A percentile compares a stretch with the other conserved stretches of the same genome.
phyloP scores from a whole-genome alignment of 176 grass and related monocot genomes.

The Musa troglodytarum region DNA sequence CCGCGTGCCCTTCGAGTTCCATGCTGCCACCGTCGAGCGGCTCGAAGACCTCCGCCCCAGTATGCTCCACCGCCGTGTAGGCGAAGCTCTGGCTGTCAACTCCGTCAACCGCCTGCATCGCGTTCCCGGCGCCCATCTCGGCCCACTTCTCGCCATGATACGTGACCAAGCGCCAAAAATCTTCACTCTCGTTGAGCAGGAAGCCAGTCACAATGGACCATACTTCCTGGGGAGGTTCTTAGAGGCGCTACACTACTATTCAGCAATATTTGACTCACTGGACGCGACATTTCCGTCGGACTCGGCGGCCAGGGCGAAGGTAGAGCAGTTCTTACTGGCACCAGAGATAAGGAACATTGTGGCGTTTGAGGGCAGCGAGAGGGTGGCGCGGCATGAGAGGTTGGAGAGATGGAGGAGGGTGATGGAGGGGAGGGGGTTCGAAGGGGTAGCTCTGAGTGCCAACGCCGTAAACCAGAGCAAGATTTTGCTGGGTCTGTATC shows the following conservation, averaged over 20 bases:
- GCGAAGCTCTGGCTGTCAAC: constrained; percentile 51
- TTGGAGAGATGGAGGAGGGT: constrained; percentile 26
- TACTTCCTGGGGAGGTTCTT: constrained; percentile 36
- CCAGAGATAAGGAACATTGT: constrained; percentile 39
- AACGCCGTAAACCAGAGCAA: constrained; percentile 40
- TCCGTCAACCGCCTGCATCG: constrained; percentile 37
- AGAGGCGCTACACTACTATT: constrained; percentile 50
- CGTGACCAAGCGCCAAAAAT: constrained; percentile 29
- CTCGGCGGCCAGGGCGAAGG: constrained; percentile 27
- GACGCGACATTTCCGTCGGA: constrained; percentile 18
- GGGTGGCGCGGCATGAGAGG: constrained; percentile 36
- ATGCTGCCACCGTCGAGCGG: constrained; percentile 16
- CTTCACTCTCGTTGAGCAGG: constrained; percentile 36
- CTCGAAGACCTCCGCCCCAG: constrained; percentile 34
- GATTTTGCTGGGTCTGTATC: constrained; percentile 33
- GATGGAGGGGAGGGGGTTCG: constrained; percentile 36
- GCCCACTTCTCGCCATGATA: constrained; percentile 22
- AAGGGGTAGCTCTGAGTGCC: constrained; percentile 35
- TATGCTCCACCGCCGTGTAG: constrained; percentile 35
- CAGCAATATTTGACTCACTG: constrained; percentile 42
- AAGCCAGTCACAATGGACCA: constrained; percentile 41
- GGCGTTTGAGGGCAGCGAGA: constrained; percentile 34
- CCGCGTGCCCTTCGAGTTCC: constrained; percentile 53
- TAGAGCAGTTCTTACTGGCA: constrained; percentile 26
- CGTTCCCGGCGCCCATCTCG: constrained; percentile 27